Conservation (phyloP, 176 grass and related monocot genomes). For the Musa schizocarpa region DNA sequence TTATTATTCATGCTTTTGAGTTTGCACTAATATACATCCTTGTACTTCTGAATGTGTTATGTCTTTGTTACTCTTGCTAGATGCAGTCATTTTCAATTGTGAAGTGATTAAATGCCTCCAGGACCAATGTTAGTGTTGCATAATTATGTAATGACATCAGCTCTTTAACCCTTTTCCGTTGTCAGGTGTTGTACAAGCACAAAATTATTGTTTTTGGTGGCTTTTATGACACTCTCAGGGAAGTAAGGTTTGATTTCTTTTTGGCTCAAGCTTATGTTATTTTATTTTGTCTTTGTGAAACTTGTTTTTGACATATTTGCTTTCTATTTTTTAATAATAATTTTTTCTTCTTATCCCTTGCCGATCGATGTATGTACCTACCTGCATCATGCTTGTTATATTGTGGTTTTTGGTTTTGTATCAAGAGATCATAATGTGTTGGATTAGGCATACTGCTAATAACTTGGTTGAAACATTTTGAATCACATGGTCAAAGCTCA, state of each 20-base stretch:
- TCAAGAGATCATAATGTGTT: not conserved
- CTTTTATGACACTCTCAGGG: slow-evolving; percentile 97
- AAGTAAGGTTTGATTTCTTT: slow-evolving; percentile 61
- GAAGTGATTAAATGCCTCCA: no score
- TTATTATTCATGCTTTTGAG: not conserved
- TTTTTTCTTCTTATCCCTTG: not conserved
- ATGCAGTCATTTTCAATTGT: no score
- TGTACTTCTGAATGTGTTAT: not conserved
- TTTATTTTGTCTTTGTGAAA: not conserved
- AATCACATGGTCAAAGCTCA: not conserved
- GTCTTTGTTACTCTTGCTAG: not conserved
- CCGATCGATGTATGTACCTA: not conserved
- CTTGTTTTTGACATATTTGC: not conserved
- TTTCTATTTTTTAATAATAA: not conserved
- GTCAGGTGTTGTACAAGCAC: slow-evolving; percentile 92
- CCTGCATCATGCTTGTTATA: not conserved
- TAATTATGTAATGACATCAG: no score
- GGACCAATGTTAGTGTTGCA: no score
- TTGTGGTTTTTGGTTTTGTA: not conserved
- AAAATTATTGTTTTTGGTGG: slow-evolving; percentile 95
- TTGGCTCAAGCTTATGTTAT: not conserved
- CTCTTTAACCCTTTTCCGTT: slow-evolving; percentile 22
- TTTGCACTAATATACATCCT: not conserved
- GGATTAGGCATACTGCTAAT: not conserved
- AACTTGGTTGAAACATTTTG: not conserved